Evolutionary conservation across 139 green algal species (phyloP), one percentile per base, ranked within the genome.

Genomic region (Diplosphaera chodatii): DNA sequence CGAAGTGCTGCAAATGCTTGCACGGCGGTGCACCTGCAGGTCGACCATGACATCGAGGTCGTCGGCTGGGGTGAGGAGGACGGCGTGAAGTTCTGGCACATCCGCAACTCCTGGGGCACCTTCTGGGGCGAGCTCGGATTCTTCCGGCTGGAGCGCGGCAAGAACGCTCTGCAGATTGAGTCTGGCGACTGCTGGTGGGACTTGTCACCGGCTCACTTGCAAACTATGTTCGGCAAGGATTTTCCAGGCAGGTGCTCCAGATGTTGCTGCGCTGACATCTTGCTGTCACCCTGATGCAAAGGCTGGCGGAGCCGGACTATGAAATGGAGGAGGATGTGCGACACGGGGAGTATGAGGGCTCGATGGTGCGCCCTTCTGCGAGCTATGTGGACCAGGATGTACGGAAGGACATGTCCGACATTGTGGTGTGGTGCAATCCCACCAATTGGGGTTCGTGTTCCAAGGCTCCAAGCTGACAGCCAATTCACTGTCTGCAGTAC

Each of bases 71-170:
- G 81, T 16, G 78, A 82, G 63, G 63, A 77, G 41, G 23, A 73
- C 6, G 78, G 69, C 15, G 31, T 29, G 59, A 65, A 66, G 13
- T 84, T 77, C 74, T 85, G 83, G 83, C 56, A 77, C 15, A 28
- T 84, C 6, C 78, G 83, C 56, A 90, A 90, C 69, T 77, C 55
- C 23, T 90, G 85, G 85, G 85, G 85, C 28, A 86, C 77, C 21
- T 90, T 80, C 64, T 90, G 78, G 78, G 85, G 85, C 13, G 67
- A 88, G 32, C 68, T 87, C 3, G 62, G 83, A 25, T 89, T 89
- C 67, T 89, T 89, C 64, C 67, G 71, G 75, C 21, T 87, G 29
- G 64, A 85, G 66, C 68, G 79, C 1, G 81, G 83, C n/a, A 64
- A 63, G 3, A 87, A 89, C 72, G 73, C 74, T 34, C 67, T 89